Evolutionary conservation across 2,329 filamentous ascomycete genomes (phyloP), one percentile per base, ranked within the genome.

Genomic region (Aspergillus uvarum): DNA sequence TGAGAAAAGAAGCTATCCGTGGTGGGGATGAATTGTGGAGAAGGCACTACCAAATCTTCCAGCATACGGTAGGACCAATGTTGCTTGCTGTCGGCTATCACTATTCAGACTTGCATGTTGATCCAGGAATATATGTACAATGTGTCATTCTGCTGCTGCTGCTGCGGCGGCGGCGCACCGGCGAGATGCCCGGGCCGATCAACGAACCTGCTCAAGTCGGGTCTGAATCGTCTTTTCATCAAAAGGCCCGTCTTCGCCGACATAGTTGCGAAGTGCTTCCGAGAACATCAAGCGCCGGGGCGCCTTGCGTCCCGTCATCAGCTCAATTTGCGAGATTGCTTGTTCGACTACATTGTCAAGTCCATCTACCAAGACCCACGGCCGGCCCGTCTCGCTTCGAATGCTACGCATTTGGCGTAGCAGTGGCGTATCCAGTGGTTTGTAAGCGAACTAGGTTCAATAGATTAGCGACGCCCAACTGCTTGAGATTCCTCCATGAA

Each of bases 251-350:
- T 67, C 64, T 12, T 75, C 73, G 11, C 73, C 74, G 24, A 68
- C 69, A 53, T 76, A 77, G 57, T 76, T 74, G 19, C 67, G 69
- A 32, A 77, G 67, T 12, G 89, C 86, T 67, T 87, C 87, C 47
- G 85, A 80, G 62, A 88, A 83, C 90, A 94, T 93, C 42, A 89
- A 74, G 49, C 85, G 79, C 26, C 89, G 83, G 2, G 89, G 89
- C 16, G 89, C 89, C 72, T 88, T 84, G 51, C 89, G 81, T 0
- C 89, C 90, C 0, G 90, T 92, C 71, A 93, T 91, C 2, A 93
- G 76, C 74, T 94, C 90, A 69, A 93, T 94, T 68, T 93, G 90
- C 1, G 90, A 89, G 74, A 90, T 90, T 0, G 88, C 90, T 70
- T 93, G 90, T 71, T 93, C 90, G 0, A 89, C 89, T 14, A 94